Evolutionary conservation across 1,139 yeast species (phyloP).

Genomic region (Candida freyschussii): DNA sequence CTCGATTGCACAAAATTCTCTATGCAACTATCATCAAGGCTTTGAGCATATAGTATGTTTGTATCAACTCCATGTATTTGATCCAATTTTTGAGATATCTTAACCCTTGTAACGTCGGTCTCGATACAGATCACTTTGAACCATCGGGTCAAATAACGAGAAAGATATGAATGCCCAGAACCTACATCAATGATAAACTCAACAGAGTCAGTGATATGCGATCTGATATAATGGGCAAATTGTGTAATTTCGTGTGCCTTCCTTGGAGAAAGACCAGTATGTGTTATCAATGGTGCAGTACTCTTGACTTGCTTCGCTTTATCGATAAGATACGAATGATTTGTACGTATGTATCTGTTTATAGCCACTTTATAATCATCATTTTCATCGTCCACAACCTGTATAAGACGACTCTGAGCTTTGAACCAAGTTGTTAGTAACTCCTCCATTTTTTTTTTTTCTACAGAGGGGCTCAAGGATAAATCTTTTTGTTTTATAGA

Average conservation of each 20-base stretch:
- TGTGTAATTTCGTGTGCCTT: slow-evolving; percentile 14
- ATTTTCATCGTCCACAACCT: too few species aligned
- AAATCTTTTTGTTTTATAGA: too few species aligned
- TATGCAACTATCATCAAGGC: slow-evolving; percentile 1
- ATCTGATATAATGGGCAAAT: slow-evolving; percentile 4
- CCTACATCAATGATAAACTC: slow-evolving; percentile 17
- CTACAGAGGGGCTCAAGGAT: too few species aligned
- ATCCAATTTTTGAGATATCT: slow-evolving; percentile 7
- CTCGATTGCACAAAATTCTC: slow-evolving; percentile 4
- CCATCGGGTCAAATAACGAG: slow-evolving; percentile 1
- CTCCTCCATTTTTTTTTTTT: too few species aligned
- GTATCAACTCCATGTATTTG: not conserved
- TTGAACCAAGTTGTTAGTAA: too few species aligned
- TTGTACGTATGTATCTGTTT: too few species aligned
- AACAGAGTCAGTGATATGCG: not conserved
- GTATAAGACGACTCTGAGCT: too few species aligned
- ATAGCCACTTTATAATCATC: too few species aligned
- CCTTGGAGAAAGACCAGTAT: slow-evolving; percentile 9
- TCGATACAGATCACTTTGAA: slow-evolving; percentile 10
- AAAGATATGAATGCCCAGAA: slow-evolving; percentile 10
- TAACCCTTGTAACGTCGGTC: not conserved
- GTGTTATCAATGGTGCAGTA: too few species aligned
- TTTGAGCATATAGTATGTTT: slow-evolving; percentile 1
- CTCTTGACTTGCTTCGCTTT: too few species aligned
- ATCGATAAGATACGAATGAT: too few species aligned